These are phyloP conservation scores for Nectriaceae sp. DNA, from an alignment of 2,329 filamentous ascomycete genomes.

Conservation along the genomic window DNA sequence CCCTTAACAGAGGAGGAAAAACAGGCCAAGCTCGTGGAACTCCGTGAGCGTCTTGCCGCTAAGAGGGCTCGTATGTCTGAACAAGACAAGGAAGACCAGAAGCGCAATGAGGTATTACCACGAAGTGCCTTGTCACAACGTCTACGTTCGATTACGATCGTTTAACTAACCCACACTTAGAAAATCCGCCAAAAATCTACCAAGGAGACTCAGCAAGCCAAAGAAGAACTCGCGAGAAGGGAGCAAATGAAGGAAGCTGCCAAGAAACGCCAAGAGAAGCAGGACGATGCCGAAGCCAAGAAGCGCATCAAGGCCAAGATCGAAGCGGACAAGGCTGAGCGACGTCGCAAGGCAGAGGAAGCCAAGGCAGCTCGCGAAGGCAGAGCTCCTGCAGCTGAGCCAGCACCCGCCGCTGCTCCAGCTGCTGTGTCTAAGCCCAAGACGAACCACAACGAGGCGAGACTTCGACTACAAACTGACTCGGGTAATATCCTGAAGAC, in stretches of 20 bases:
- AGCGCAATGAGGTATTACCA: conserved; percentile 74
- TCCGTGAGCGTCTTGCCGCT: conserved; percentile 69
- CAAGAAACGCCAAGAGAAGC: conserved; percentile 84
- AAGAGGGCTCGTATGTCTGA: conserved; percentile 71
- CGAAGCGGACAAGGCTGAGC: conserved; percentile 89
- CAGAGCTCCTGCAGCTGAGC: conserved; percentile 49
- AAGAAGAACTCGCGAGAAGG: conserved; percentile 85
- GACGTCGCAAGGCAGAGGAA: conserved; percentile 79
- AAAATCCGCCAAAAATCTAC: conserved; percentile 83
- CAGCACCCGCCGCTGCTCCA: conserved; percentile 45
- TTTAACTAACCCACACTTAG: conserved; percentile 33
- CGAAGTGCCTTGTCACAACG: neutral
- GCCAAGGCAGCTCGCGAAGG: conserved; percentile 88
- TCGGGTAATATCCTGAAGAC: conserved; percentile 81
- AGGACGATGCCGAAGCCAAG: conserved; percentile 81
- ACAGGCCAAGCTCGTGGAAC: conserved; percentile 73
- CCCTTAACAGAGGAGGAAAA: conserved; percentile 93
- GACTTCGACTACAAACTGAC: conserved; percentile 77
- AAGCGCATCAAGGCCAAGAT: conserved; percentile 91
- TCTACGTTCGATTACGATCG: neutral
- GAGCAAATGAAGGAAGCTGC: conserved; percentile 91
- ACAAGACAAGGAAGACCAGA: conserved; percentile 78
- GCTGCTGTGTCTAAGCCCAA: conserved; percentile 60
- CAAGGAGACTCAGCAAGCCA: conserved; percentile 83
- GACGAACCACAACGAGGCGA: conserved; percentile 75